Base-by-base conservation (phyloP, 805 yeast species). In the Yamadazyma olivae region DNA sequence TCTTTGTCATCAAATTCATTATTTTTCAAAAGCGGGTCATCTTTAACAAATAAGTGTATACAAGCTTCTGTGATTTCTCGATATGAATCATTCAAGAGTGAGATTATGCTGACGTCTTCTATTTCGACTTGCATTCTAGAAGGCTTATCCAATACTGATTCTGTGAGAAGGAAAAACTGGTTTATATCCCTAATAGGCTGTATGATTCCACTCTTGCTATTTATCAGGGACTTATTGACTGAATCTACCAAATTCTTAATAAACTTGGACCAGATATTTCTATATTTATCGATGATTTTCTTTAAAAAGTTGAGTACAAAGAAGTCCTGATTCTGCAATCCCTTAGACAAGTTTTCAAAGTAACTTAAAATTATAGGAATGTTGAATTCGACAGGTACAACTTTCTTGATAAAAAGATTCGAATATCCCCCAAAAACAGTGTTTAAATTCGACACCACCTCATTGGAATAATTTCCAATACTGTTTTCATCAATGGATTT, bases 301-400 rank as follows among this genome's bases (percentile, higher is more conserved):
- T 64, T 67, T 42, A 82, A 63, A 35, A 71, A 64, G 26, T 71
- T 67, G 40, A 74, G 62, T 15, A 74, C 59, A 25, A 67, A 53
- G 46, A 72, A 86, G 44, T 85, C 95, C 50, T 82, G 89, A 52
- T 77, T 75, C 1, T 81, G 65, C 14, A 56, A 71, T 52, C 45
- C 74, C 37, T 25, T 56, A 33, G 32, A 46, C 39, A 43, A 55
- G 49, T 43, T 39, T 24, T 57, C 62, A 34, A 67, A 37, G 19
- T 56, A 55, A 2, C 54, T 43, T 34, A 67, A 46, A n/a, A 64
- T 42, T 17, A 53, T 38, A 1, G 71, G 71, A 12, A 62, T 48
- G 26, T 50, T 57, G 36, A 60, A 49, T 21, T 62, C 72, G 9
- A 53, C 40, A 1, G 73, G 71, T 7, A 54, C 53, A n/a, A 66